These are phyloP conservation scores for Coccomyxa sp. DNA, from an alignment of 139 green algal genomes.

Conservation along the genomic window DNA sequence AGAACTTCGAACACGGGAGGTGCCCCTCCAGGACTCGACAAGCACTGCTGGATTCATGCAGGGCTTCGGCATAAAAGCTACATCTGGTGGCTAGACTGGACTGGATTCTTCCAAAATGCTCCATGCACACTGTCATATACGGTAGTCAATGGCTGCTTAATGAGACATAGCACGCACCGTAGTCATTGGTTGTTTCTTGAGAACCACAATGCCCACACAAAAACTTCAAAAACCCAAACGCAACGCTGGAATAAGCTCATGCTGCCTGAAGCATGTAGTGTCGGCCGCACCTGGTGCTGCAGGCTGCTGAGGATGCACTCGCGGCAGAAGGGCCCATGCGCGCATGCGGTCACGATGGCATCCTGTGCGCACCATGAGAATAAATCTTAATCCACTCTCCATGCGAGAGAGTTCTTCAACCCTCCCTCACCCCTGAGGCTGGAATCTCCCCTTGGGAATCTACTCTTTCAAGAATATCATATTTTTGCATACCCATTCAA, in stretches of 20 bases:
- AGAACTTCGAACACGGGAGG: no score
- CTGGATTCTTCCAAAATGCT: no score
- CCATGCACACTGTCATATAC: no score
- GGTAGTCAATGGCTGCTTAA: no score
- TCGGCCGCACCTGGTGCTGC: neutral
- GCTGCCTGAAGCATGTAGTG: neutral
- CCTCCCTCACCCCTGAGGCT: neutral
- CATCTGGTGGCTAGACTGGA: no score
- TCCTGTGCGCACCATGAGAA: neutral
- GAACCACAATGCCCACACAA: no score
- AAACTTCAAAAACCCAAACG: neutral
- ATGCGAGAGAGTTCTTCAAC: neutral
- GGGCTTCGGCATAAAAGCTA: no score
- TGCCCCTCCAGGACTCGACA: no score
- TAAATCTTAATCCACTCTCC: no score
- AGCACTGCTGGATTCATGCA: no score
- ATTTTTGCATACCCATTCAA: neutral
- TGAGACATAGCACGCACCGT: neutral
- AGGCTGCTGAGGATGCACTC: constrained; percentile 2
- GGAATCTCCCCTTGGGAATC: no score
- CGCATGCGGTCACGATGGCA: neutral
- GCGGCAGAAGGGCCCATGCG: constrained; percentile 7
- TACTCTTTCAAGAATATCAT: neutral
- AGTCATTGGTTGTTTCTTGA: no score
- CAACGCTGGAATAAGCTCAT: neutral